phyloP scores from a whole-genome alignment of 2,329 filamentous ascomycete species.

The Aspergillus sergii region DNA sequence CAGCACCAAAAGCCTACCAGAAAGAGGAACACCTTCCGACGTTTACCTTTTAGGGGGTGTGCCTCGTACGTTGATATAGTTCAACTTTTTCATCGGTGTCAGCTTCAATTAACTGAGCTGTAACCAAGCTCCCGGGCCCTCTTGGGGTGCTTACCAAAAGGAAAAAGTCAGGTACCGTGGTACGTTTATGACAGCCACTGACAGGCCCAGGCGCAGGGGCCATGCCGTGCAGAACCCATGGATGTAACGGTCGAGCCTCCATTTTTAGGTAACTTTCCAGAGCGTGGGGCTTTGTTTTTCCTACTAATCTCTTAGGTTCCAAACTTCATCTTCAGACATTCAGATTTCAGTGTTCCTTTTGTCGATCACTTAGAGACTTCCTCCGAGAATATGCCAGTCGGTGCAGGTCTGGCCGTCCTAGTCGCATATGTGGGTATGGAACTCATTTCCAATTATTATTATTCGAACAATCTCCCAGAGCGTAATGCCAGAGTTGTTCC shows the following conservation, averaged over 20 bases:
- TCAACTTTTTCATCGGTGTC: background rate
- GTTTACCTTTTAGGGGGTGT: background rate
- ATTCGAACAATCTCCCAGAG: slow-evolving; percentile 1
- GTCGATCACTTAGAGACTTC: slow-evolving; percentile 5
- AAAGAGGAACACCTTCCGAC: background rate
- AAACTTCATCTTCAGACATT: background rate
- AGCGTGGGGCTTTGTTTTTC: slow-evolving; percentile 11
- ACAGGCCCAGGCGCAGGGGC: slow-evolving; percentile 15
- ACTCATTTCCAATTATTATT: slow-evolving; percentile 1
- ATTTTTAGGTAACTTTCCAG: slow-evolving; percentile 13
- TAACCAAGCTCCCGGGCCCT: background rate
- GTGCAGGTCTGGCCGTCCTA: slow-evolving; percentile 10
- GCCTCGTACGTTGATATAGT: background rate
- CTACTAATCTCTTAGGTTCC: slow-evolving; percentile 11
- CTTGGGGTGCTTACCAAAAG: background rate
- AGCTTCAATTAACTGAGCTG: background rate
- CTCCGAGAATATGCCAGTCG: slow-evolving; percentile 9
- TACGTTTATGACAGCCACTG: slow-evolving; percentile 14
- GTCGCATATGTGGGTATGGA: slow-evolving; percentile 7
- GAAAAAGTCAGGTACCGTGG: background rate
- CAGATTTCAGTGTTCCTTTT: background rate
- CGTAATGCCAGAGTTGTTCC: background rate
- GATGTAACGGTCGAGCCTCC: slow-evolving; percentile 15
- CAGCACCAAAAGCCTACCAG: background rate
- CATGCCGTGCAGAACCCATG: slow-evolving; percentile 13